phyloP scores from a whole-genome alignment of 2,329 filamentous ascomycete species.

The Calonectria pteridis region DNA sequence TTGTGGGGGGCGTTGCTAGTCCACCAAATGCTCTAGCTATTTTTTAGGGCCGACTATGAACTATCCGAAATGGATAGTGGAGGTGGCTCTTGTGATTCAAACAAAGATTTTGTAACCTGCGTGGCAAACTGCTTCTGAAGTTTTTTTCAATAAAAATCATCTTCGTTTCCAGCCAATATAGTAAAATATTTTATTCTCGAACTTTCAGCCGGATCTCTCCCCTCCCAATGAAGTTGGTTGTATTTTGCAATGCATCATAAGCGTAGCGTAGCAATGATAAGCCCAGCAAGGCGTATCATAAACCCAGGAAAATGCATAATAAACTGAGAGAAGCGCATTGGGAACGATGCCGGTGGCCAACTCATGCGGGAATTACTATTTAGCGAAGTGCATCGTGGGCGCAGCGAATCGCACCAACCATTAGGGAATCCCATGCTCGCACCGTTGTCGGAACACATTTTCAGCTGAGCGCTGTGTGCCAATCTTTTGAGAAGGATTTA shows the following conservation, averaged over 20 bases:
- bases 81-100: not conserved
- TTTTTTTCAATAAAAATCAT: not conserved
- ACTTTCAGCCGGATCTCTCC: not conserved
- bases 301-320: too few relatives aligned
- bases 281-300: too few relatives aligned
- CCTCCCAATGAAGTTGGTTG: not conserved
- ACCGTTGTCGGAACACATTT: not conserved
- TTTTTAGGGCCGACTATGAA: slow-evolving; percentile 19
- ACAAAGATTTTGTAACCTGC: not conserved
- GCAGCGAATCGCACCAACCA: not conserved
- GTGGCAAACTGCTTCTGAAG: not conserved
- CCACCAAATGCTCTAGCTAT: slow-evolving; percentile 42
- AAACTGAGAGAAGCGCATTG: too few relatives aligned
- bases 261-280: too few relatives aligned
- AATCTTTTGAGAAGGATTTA: not conserved
- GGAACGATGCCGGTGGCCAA: too few relatives aligned
- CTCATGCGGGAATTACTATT: too few relatives aligned
- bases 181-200: not conserved
- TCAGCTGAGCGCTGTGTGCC: not conserved
- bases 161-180: not conserved
- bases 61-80: not conserved
- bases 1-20: slow-evolving; percentile 27
- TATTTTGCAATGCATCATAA: not conserved
- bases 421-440: not conserved
- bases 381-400: too few relatives aligned